Percentiles rank a stretch among this genome's conserved stretches.
Evolutionary conservation across 2,329 filamentous ascomycete species (phyloP).

Genomic region (Trichoderma sp.): DNA sequence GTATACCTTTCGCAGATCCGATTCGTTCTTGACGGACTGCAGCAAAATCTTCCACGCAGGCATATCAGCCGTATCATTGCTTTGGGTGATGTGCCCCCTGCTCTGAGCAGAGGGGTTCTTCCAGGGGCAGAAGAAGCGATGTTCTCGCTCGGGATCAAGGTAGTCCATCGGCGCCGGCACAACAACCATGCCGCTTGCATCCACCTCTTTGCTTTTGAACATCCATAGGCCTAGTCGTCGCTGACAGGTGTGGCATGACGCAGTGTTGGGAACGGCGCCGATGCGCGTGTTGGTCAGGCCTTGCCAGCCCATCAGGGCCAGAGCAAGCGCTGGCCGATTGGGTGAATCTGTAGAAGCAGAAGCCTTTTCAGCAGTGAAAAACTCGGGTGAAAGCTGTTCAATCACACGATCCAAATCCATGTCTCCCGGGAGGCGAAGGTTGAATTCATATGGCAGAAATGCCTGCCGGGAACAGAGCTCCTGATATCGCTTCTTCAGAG

Average conservation of each 20-base stretch:
- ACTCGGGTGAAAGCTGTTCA: slow-evolving; percentile 49
- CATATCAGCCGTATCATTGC: slow-evolving; percentile 35
- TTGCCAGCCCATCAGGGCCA: slow-evolving; percentile 76
- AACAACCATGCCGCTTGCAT: slow-evolving; percentile 50
- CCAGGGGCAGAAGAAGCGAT: slow-evolving; percentile 84
- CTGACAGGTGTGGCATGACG: slow-evolving; percentile 81
- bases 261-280: slow-evolving; percentile 65
- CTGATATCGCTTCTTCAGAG: slow-evolving; percentile 62
- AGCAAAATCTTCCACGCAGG: slow-evolving; percentile 56
- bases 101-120: slow-evolving; percentile 62
- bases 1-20: slow-evolving; percentile 46
- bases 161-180: slow-evolving; percentile 61
- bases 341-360: slow-evolving; percentile 35
- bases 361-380: slow-evolving; percentile 45
- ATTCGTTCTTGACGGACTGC: slow-evolving; percentile 56
- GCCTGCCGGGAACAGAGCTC: slow-evolving; percentile 54
- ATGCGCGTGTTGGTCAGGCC: slow-evolving; percentile 54
- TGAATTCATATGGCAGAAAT: slow-evolving; percentile 60
- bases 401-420: slow-evolving; percentile 51
- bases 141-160: slow-evolving; percentile 67
- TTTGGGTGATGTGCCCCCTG: slow-evolving; percentile 31
- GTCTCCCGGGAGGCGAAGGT: slow-evolving; percentile 53
- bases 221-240: slow-evolving; percentile 90
- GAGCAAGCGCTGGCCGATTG: slow-evolving; percentile 61
- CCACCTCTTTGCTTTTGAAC: slow-evolving; percentile 73